Evolutionary conservation across 768 basidiomycete genomes (phyloP), one percentile per base, ranked within the genome.

Genomic region (Leucosporidium creatinivorum): DNA sequence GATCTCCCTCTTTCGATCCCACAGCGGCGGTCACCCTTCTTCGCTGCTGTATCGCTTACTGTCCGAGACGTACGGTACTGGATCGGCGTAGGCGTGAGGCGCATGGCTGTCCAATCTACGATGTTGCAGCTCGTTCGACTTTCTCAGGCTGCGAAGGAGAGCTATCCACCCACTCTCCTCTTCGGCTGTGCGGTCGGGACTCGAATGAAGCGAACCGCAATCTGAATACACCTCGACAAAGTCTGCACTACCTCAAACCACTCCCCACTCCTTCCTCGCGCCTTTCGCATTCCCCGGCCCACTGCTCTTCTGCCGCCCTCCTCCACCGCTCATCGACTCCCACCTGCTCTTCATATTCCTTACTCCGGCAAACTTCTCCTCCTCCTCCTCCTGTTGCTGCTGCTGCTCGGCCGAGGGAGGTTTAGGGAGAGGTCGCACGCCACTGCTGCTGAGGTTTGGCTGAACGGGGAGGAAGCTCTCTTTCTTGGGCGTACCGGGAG

Each of bases 1-100:
- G 15, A 62, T n/a, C 25, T 23, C 13, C 28, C 17, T 61, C 19
- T 19, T 26, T 4, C 8, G 10, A 4, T 21, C 58, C 62, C 58
- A 47, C 72, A 97, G 93, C 73, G 94, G 94, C 26, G 94, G 96
- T 77, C 93, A 97, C 77, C 91, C 93, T 28, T 93, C 94, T 25
- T 90, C 93, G 23, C 91, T 93, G 62, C 88, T 97, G 74, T 91
- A 93, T 76, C 82, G 91, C 6, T 57, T 72, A 13, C 39, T 72
- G 10, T 66, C 62, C 63, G 70, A 72, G 61, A 65, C 66, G 64
- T 72, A 68, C 55, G 69, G 69, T 18, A 57, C 67, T 0, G 30
- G 59, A 17, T 69, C 39, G 39, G 8, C 39, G 39, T 44, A 44
- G 39, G 15, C n/a, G n/a, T 44, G 39, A 13, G 8, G 3, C 10